Evolutionary conservation across 2,329 filamentous ascomycete genomes (phyloP), one percentile per base, ranked within the genome.

Genomic region (Colletotrichum sp.): DNA sequence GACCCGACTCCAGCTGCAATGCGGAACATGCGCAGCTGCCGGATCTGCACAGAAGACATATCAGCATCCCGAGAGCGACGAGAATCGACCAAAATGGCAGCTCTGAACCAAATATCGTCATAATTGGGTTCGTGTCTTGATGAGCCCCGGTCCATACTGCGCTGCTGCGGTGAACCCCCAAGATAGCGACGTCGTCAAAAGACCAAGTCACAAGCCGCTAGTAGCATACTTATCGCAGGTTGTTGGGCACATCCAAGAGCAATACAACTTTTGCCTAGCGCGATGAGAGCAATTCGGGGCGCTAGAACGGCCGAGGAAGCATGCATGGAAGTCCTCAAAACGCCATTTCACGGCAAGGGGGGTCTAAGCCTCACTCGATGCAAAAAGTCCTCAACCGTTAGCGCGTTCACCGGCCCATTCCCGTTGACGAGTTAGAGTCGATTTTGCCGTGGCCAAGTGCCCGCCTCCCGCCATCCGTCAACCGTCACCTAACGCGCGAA

Each of bases 271-370:
- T 43, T 52, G 65, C 66, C 71, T 71, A 76, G 74, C 71, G 70
- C 26, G 32, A 21, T 32, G 30, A 36, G 67, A 67, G 75, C 60
- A 71, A 5, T 52, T 63, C 71, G 71, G 71, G 55, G 66, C 77
- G 75, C 77, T 78, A 78, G 77, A 78, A 78, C 71, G 64, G 36
- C 71, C 64, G 67, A 72, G 55, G 77, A 77, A 78, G 71, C 28
- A 66, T 75, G 77, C 68, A 75, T 28, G 64, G 77, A 78, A 77
- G 60, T 36, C 26, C 52, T 21, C 58, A 60, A 63, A 67, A 74
- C 60, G 71, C 65, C 74, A 74, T 67, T 57, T 71, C 28, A 15
- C 9, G 34, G 34, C 36, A 60, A 66, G 66, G 71, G 60, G 60
- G 74, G 74, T 76, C 71, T 74, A 76, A 76, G 74, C 74, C 74